Evolutionary conservation across 139 green algal species (phyloP), one percentile per base, ranked within the genome.

Genomic region (Desmodesmus armatus): DNA sequence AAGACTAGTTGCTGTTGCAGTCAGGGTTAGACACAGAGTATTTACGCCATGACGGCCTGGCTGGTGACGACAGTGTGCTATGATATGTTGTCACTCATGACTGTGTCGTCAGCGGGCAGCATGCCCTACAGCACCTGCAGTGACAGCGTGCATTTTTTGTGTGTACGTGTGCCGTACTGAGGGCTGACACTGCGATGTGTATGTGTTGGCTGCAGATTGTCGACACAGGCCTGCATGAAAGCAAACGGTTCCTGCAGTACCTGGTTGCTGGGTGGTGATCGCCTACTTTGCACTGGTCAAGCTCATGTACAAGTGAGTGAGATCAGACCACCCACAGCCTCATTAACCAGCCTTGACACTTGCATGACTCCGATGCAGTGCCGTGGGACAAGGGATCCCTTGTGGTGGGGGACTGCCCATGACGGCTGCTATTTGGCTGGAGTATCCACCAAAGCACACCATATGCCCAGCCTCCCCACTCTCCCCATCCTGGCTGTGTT

Each of bases 241-340:
- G 78, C 82, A 81, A 74, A 21, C 51, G 80, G 3, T 92, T 92
- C 73, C 78, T 89, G 83, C 62, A 65, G 17, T 71, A 51, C 15
- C 44, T 92, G 43, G 71, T 80, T 23, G 88, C 74, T 0, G 81
- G 82, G 51, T 90, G 53, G 78, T 90, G 33, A 62, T 92, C 40
- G 21, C 85, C 33, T 92, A 92, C 78, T 92, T 92, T 81, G 78
- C 29, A 5, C 55, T 90, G 23, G 83, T 86, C n/a, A 85, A 83
- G 78, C 65, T 92, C n/a, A 77, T 90, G 27, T 90, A 83, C 79
- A 86, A 58, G 80, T 86, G 53, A 80, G 77, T 63, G 37, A 37
- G n/a, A n/a, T n/a, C n/a, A n/a, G n/a, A n/a, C n/a, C n/a, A n/a
- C n/a, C n/a, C n/a, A n/a, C n/a, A n/a, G n/a, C n/a, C n/a, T n/a